Percentiles rank a stretch among this genome's conserved stretches.
phyloP scores from a whole-genome alignment of 2,329 filamentous ascomycete genomes.

The Bipolaris cookei region DNA sequence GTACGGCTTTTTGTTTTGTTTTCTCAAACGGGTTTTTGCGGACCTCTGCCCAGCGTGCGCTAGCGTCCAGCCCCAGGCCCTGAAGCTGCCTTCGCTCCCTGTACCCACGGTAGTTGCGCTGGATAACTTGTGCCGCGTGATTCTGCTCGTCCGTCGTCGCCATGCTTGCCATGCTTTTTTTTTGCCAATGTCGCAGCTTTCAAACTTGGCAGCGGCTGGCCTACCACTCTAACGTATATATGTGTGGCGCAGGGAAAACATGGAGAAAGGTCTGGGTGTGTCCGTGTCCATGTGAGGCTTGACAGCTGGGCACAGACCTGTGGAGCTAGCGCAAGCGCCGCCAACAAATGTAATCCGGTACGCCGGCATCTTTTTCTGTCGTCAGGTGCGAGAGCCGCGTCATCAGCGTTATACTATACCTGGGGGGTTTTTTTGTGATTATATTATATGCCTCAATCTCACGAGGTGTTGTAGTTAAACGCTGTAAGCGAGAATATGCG shows the following conservation, averaged over 20 bases:
- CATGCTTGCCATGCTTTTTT: no score
- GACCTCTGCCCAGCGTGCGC: conserved; percentile 73
- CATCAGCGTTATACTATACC: no score
- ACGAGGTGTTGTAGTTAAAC: no score
- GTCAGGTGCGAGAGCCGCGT: not conserved
- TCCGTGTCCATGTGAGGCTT: conserved; percentile 13
- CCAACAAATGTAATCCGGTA: not conserved
- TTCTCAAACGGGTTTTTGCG: conserved; percentile 37
- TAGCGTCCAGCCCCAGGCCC: conserved; percentile 72
- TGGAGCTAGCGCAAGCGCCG: conserved; percentile 18
- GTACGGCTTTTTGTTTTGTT: no score
- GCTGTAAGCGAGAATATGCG: no score
- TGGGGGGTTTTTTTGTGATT: not conserved
- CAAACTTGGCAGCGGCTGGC: no score
- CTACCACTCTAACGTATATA: no score
- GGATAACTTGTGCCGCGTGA: conserved; percentile 46
- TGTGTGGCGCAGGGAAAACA: conserved; percentile 5
- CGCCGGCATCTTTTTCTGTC: no score
- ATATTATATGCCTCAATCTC: no score
- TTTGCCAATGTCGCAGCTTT: not conserved
- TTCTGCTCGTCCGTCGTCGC: conserved; percentile 27
- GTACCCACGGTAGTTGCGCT: conserved; percentile 78
- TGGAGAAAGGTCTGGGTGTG: not conserved
- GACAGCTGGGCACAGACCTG: conserved; percentile 10
- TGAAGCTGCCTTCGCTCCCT: conserved; percentile 72